These are phyloP conservation scores for Cadophora sp. DNA, from an alignment of 2,329 filamentous ascomycete species.

Conservation along the genomic window DNA sequence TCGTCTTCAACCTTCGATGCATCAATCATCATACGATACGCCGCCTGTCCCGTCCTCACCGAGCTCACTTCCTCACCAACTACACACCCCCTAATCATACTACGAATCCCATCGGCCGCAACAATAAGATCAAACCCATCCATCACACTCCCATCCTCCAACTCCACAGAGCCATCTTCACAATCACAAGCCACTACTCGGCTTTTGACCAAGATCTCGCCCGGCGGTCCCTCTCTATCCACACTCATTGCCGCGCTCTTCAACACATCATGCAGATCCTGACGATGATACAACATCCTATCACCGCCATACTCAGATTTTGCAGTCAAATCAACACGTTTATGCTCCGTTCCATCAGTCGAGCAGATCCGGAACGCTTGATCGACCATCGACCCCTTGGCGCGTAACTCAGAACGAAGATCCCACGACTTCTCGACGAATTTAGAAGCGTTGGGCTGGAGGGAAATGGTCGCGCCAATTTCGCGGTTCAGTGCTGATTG, in stretches of 20 bases:
- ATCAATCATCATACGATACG: slow-evolving; percentile 31
- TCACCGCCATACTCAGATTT: slow-evolving; percentile 46
- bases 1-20: slow-evolving; percentile 50
- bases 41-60: slow-evolving; percentile 23
- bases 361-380: slow-evolving; percentile 22
- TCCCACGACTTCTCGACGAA: slow-evolving; percentile 8
- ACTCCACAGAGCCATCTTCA: slow-evolving; percentile 44
- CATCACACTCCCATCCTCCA: slow-evolving; percentile 42
- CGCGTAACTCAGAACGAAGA: background rate
- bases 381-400: slow-evolving; percentile 31
- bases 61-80: slow-evolving; percentile 5
- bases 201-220: slow-evolving; percentile 37
- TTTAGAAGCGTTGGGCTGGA: slow-evolving; percentile 18
- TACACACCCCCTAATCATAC: slow-evolving; percentile 13
- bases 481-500: slow-evolving; percentile 9
- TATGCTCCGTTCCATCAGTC: slow-evolving; percentile 11
- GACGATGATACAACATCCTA: slow-evolving; percentile 44
- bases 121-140: slow-evolving; percentile 44
- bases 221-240: slow-evolving; percentile 39
- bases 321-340: slow-evolving; percentile 21
- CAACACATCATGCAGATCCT: slow-evolving; percentile 50
- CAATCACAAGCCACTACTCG: slow-evolving; percentile 51
- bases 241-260: slow-evolving; percentile 42
- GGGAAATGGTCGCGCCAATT: slow-evolving; percentile 11
- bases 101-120: slow-evolving; percentile 48